Conservation (phyloP, 441 rosid genomes). For the Erodium texanum region DNA sequence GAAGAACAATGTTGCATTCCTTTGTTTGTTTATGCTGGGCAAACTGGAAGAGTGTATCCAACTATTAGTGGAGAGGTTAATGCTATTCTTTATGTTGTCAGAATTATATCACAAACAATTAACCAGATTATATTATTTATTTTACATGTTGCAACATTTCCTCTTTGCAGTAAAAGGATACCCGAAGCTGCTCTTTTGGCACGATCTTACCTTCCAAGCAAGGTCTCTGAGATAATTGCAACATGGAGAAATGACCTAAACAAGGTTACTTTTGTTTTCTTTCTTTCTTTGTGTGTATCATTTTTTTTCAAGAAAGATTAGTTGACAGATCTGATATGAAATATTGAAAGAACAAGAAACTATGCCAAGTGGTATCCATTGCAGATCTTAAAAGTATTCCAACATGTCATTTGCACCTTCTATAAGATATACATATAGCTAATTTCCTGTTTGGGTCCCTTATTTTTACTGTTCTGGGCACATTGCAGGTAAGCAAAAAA, state of each 20-base stretch:
- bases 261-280: slow-evolving; percentile 46
- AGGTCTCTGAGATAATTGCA: slow-evolving; percentile 84
- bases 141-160: slow-evolving; percentile 24
- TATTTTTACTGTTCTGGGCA: background rate
- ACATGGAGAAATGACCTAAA: slow-evolving; percentile 85
- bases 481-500: slow-evolving; percentile 72
- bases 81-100: slow-evolving; percentile 8
- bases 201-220: slow-evolving; percentile 93
- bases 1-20: slow-evolving; percentile 83
- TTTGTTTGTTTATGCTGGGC: slow-evolving; percentile 89
- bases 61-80: slow-evolving; percentile 81
- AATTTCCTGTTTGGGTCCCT: background rate
- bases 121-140: slow-evolving; percentile 10
- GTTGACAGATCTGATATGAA: background rate
- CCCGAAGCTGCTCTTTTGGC: slow-evolving; percentile 99
- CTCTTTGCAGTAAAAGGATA: slow-evolving; percentile 75
- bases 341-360: background rate
- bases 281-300: slow-evolving; percentile 4
- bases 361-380: background rate
- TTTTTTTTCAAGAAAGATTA: background rate
- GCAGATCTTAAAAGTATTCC: background rate
- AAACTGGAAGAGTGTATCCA: slow-evolving; percentile 87
- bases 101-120: slow-evolving; percentile 17
- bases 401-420: background rate
- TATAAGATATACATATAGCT: background rate